Conservation (phyloP, 2,329 filamentous ascomycete species). For the Furcasterigmium furcatum region DNA sequence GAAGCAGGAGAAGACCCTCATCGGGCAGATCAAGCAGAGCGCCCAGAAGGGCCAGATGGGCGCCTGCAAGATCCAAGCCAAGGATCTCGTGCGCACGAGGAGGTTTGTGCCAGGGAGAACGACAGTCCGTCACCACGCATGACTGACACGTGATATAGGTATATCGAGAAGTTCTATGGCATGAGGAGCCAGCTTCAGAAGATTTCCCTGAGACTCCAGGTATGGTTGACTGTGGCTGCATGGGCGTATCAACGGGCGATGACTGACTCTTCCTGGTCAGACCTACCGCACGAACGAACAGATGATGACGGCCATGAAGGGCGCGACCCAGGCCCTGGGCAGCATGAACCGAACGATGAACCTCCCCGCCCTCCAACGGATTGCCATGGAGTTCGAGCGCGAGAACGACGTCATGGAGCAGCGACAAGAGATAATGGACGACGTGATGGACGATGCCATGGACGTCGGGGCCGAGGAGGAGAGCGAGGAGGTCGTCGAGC, state of each 20-base stretch:
- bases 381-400: conserved; percentile 98
- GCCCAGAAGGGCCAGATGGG: conserved; percentile 98
- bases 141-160: conserved; percentile 51
- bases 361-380: conserved; percentile 87
- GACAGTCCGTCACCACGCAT: neutral
- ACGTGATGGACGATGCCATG: conserved; percentile 95
- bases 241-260: neutral
- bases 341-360: conserved; percentile 99
- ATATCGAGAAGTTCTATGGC: conserved; percentile 96
- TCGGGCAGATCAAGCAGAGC: conserved; percentile 95
- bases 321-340: conserved; percentile 84
- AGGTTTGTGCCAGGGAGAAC: conserved; percentile 41
- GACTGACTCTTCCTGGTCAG: conserved; percentile 37
- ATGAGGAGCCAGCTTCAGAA: conserved; percentile 98
- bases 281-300: conserved; percentile 98
- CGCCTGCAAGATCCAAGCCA: conserved; percentile 97
- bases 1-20: conserved; percentile 97
- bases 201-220: conserved; percentile 91
- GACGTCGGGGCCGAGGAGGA: conserved; percentile 89
- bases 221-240: too few relatives aligned
- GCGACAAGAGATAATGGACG: conserved; percentile 99
- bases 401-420: conserved; percentile 99
- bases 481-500: conserved; percentile 93
- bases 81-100: conserved; percentile 90
- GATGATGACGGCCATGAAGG: conserved; percentile 99